phyloP scores from a whole-genome alignment of 441 rosid genomes.

The Erodium moschatum region DNA sequence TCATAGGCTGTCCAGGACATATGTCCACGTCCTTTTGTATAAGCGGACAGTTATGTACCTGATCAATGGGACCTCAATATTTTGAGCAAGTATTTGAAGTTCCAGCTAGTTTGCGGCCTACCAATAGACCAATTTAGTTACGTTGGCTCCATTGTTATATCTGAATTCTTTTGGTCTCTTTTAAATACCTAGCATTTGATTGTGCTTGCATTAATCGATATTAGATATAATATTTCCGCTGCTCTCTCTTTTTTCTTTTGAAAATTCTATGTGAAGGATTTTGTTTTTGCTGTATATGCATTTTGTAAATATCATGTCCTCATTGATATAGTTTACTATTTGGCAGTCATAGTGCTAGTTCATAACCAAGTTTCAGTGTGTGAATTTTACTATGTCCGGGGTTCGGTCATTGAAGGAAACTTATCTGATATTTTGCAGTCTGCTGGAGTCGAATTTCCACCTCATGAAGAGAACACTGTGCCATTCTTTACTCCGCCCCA shows the following conservation, averaged over 20 bases:
- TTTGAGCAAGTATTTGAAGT: not conserved
- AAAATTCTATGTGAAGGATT: not conserved
- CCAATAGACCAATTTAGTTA: too few relatives aligned
- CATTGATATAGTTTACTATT: not conserved
- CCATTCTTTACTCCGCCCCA: constrained; percentile 95
- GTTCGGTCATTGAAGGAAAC: not conserved
- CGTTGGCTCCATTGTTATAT: not conserved
- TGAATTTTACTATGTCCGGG: too few relatives aligned
- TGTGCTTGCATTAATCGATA: not conserved
- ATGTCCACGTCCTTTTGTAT: too few relatives aligned
- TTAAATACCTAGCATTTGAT: not conserved
- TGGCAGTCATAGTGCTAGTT: not conserved
- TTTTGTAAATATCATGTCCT: not conserved
- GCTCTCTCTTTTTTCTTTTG: not conserved
- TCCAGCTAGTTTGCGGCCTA: not conserved
- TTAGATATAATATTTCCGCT: not conserved
- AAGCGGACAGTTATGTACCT: too few relatives aligned
- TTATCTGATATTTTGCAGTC: constrained; percentile 35
- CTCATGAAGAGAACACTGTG: constrained; percentile 64
- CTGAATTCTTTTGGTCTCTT: not conserved
- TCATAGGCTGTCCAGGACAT: too few relatives aligned
- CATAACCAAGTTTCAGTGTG: too few relatives aligned
- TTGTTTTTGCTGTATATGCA: not conserved
- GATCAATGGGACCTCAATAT: too few relatives aligned
- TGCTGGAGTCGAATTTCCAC: constrained; percentile 89